Evolutionary conservation across 805 yeast genomes (phyloP).

Genomic region (Candida ulmi): DNA sequence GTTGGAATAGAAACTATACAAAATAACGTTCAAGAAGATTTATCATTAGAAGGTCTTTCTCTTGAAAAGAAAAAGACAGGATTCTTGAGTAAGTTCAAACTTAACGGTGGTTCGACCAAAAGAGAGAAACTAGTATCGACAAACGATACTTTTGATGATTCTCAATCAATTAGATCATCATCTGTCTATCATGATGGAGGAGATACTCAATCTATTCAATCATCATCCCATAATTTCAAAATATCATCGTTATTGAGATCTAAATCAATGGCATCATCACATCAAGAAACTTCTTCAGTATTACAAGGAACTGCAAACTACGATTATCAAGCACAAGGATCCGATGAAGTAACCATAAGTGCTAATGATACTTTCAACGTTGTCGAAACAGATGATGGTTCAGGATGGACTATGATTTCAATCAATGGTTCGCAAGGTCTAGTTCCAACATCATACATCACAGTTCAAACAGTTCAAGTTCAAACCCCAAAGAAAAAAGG

Average conservation of each 20-base stretch:
- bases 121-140: constrained; percentile 4
- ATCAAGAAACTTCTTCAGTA: constrained; percentile 20
- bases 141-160: constrained; percentile 14
- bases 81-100: constrained; percentile 37
- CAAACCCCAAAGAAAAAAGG: constrained; percentile 14
- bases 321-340: constrained; percentile 47
- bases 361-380: constrained; percentile 60
- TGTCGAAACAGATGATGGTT: constrained; percentile 69
- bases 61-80: constrained; percentile 53
- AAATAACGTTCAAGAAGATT: constrained; percentile 70
- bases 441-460: constrained; percentile 80
- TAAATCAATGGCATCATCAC: constrained; percentile 8
- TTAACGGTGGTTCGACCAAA: constrained; percentile 8
- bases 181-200: constrained; percentile 4
- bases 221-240: constrained; percentile 13
- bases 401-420: constrained; percentile 82
- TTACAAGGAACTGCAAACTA: constrained; percentile 40
- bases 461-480: constrained; percentile 28
- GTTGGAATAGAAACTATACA: constrained; percentile 90
- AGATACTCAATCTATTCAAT: constrained; percentile 18
- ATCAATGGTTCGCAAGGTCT: constrained; percentile 56
- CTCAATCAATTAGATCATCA: constrained; percentile 17
- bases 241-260: constrained; percentile 17
- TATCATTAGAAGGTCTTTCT: constrained; percentile 49
- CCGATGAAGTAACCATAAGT: constrained; percentile 62